phyloP scores from a whole-genome alignment of 495 filamentous ascomycete species.

The Aspergillus incahuasiensis region DNA sequence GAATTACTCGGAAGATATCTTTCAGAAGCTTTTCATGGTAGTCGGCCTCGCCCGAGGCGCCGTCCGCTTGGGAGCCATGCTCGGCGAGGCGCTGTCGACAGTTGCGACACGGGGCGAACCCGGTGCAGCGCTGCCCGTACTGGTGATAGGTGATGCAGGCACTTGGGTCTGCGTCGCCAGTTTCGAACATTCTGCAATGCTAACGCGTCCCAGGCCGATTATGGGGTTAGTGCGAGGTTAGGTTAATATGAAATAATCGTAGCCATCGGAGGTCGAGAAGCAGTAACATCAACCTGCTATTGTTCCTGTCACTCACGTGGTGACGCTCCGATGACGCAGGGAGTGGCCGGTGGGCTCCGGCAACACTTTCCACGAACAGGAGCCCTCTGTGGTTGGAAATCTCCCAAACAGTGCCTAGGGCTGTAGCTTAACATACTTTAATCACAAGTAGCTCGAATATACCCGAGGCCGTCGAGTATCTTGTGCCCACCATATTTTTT shows the following conservation, averaged over 20 bases:
- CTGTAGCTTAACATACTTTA: no score
- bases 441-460: no score
- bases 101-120: neutral
- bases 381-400: no score
- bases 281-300: neutral
- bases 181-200: neutral
- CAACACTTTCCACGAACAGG: no score
- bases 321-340: neutral
- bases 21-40: conserved; percentile 4
- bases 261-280: neutral
- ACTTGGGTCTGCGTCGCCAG: neutral
- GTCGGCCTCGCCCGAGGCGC: neutral
- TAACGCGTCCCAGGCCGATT: neutral
- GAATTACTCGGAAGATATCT: conserved; percentile 9
- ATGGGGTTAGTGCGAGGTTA: neutral
- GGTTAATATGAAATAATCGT: neutral
- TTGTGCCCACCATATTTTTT: no score
- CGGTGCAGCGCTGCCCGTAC: neutral
- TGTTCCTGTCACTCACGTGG: neutral
- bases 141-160: neutral
- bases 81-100: neutral
- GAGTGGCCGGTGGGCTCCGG: no score
- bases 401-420: no score
- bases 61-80: neutral
- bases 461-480: no score